Percentiles rank a stretch among this genome's conserved stretches.
Evolutionary conservation across 2,329 filamentous ascomycete species (phyloP).

Genomic region (Xylaria sp.): DNA sequence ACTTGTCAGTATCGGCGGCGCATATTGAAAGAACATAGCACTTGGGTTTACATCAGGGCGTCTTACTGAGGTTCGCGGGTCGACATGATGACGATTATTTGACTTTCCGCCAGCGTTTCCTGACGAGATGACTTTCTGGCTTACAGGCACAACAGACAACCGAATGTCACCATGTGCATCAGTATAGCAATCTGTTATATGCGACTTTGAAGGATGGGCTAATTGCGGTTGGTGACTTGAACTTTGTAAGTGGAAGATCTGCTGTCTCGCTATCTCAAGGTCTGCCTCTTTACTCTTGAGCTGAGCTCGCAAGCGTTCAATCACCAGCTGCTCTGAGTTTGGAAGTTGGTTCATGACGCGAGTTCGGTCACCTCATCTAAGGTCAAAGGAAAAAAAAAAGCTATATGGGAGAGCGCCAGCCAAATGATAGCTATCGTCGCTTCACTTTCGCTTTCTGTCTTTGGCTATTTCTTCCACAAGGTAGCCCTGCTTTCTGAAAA

Average conservation of each 20-base stretch:
- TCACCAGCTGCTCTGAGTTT: conserved; percentile 44
- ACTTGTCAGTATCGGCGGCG: conserved; percentile 42
- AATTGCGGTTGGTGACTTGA: conserved; percentile 44
- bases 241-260: conserved; percentile 44
- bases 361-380: conserved; percentile 32
- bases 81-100: conserved; percentile 41
- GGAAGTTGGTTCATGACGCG: conserved; percentile 45
- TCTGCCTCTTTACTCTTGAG: conserved; percentile 45
- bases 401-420: conserved; percentile 32
- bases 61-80: conserved; percentile 48
- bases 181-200: conserved; percentile 41
- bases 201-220: conserved; percentile 40
- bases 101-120: conserved; percentile 46
- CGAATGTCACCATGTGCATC: conserved; percentile 47
- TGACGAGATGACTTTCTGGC: conserved; percentile 46
- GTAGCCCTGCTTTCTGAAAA: conserved; percentile 31
- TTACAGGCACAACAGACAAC: conserved; percentile 42
- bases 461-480: conserved; percentile 26
- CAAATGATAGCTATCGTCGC: conserved; percentile 35
- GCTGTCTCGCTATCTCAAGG: conserved; percentile 42
- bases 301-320: conserved; percentile 45
- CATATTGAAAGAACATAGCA: conserved; percentile 16
- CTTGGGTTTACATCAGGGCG: conserved; percentile 32
- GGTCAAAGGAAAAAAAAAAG: conserved; percentile 1
- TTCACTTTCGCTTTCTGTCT: conserved; percentile 36